These are phyloP conservation scores for Globisporangium middletonii DNA, from an alignment of 352 stramenopile genomes.

Conservation along the genomic window DNA sequence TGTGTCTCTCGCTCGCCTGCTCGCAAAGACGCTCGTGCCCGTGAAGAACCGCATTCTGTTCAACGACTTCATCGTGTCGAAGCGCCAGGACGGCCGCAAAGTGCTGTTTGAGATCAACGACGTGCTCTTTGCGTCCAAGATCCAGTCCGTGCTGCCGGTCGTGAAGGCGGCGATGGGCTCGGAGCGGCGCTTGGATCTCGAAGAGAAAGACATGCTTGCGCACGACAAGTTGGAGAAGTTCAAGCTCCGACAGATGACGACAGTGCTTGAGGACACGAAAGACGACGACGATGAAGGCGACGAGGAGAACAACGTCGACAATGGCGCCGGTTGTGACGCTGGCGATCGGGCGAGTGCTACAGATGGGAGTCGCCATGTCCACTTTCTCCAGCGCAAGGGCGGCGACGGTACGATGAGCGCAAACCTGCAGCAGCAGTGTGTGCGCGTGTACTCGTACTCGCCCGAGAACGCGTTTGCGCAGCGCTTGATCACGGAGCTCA, in stretches of 20 bases:
- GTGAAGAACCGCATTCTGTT: conserved; percentile 42
- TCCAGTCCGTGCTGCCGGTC: conserved; percentile 36
- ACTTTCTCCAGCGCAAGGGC: not conserved
- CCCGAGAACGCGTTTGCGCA: conserved; percentile 10
- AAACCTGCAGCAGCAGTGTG: not conserved
- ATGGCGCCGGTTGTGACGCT: not conserved
- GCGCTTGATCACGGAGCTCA: conserved; percentile 8
- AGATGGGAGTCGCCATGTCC: not conserved
- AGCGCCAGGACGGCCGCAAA: conserved; percentile 22
- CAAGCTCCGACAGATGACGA: conserved; percentile 19
- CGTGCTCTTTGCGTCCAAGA: conserved; percentile 29
- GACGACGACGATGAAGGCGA: conserved; percentile 11
- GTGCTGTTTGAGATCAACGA: conserved; percentile 58
- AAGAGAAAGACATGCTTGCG: conserved; percentile 31
- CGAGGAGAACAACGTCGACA: not conserved
- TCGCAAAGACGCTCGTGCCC: conserved; percentile 32
- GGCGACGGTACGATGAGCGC: not conserved
- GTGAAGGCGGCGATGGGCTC: conserved; percentile 46
- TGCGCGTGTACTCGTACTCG: conserved; percentile 12
- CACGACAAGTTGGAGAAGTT: conserved; percentile 12
- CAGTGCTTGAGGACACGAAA: conserved; percentile 11
- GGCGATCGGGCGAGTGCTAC: too few relatives aligned
- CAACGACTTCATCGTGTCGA: conserved; percentile 39
- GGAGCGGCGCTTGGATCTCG: conserved; percentile 26
- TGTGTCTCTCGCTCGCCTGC: not conserved